Evolutionary conservation across 768 basidiomycete species (phyloP).

Genomic region (Lactifluus echinatus): DNA sequence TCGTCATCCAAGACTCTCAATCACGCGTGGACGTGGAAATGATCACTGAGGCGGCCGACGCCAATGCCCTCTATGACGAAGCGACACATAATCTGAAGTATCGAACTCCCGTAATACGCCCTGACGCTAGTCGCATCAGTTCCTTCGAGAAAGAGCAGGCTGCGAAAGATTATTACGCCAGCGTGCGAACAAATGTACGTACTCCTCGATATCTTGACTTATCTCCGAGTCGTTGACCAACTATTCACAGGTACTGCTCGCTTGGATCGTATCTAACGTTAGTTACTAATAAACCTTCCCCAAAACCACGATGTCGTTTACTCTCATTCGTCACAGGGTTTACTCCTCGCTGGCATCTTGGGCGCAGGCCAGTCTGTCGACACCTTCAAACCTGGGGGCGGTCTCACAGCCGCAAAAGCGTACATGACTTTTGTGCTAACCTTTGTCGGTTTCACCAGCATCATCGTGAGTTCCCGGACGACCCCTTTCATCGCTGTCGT

Average conservation of each 20-base stretch:
- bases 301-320: not conserved
- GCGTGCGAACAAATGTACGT: slow-evolving; percentile 70
- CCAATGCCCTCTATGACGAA: slow-evolving; percentile 79
- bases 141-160: slow-evolving; percentile 58
- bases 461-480: slow-evolving; percentile 35
- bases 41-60: slow-evolving; percentile 70
- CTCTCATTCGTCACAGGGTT: slow-evolving; percentile 35
- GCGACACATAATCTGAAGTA: slow-evolving; percentile 64
- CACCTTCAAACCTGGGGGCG: slow-evolving; percentile 47
- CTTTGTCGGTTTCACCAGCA: slow-evolving; percentile 73
- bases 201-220: too few relatives aligned
- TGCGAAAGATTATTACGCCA: slow-evolving; percentile 82
- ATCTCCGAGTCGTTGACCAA: not conserved
- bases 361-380: slow-evolving; percentile 47
- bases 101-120: slow-evolving; percentile 34
- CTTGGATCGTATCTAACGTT: slow-evolving; percentile 83
- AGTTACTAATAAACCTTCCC: slow-evolving; percentile 19
- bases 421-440: slow-evolving; percentile 76
- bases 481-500: not conserved
- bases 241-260: slow-evolving; percentile 46
- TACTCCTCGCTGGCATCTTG: slow-evolving; percentile 63
- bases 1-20: slow-evolving; percentile 70
- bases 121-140: slow-evolving; percentile 29
- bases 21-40: slow-evolving; percentile 85
- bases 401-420: slow-evolving; percentile 51